These are phyloP conservation scores for Rubus idaeus DNA, from an alignment of 306 rosid species.

Conservation along the genomic window DNA sequence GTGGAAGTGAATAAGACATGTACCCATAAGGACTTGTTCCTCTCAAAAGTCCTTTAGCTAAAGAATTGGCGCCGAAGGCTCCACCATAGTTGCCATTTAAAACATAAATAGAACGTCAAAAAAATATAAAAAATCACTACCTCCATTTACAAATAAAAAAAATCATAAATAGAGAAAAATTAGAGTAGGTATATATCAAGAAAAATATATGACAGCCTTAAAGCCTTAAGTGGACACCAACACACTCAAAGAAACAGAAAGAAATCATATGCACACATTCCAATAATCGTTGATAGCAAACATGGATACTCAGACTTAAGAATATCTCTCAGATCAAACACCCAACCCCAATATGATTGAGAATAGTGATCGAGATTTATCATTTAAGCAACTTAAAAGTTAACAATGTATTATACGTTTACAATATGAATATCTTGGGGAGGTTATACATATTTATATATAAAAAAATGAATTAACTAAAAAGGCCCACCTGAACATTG, in stretches of 20 bases:
- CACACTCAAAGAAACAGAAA: not conserved
- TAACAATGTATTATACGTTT: not conserved
- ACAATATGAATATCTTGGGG: not conserved
- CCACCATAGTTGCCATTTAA: constrained; percentile 98
- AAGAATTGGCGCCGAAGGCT: constrained; percentile 93
- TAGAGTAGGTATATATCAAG: too few relatives aligned
- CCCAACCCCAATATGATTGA: too few relatives aligned
- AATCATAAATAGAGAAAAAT: constrained; percentile 27
- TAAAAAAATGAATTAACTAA: not conserved
- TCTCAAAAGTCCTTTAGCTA: constrained; percentile 90
- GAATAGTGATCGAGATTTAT: too few relatives aligned
- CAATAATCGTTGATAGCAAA: not conserved
- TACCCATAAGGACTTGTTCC: constrained; percentile 93
- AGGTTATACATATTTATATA: not conserved
- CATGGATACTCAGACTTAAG: too few relatives aligned
- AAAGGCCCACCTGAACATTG: constrained; percentile 75
- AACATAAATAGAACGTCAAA: constrained; percentile 31
- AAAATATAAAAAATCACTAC: constrained; percentile 65
- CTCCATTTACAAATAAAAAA: constrained; percentile 53
- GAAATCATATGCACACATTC: not conserved
- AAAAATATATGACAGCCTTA: not conserved
- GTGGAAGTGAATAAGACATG: constrained; percentile 22
- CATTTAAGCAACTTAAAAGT: not conserved
- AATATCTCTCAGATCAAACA: too few relatives aligned
- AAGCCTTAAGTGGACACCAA: not conserved